These are phyloP conservation scores for Citrus sinensis DNA, from an alignment of 345 rosid species.

Conservation along the genomic window DVS_A1.0 CM039165.1:31376001-31376500, in stretches of 20 bases:
- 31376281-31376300: neutral
- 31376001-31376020: slow-evolving; percentile 60
- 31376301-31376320: neutral
- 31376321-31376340: neutral
- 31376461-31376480: neutral
- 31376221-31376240: too few relatives aligned
- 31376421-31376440: neutral
- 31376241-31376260: neutral
- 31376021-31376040: slow-evolving; percentile 86
- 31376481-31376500: neutral
- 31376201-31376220: too few relatives aligned
- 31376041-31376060: slow-evolving; percentile 89
- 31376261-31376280: neutral
- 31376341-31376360: neutral
- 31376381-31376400: neutral
- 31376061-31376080: slow-evolving; percentile 91
- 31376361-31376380: neutral
- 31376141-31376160: slow-evolving; percentile 39
- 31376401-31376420: neutral
- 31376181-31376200: neutral
- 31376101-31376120: slow-evolving; percentile 94
- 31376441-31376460: neutral
- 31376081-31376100: slow-evolving; percentile 76
- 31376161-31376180: neutral
- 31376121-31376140: slow-evolving; percentile 87